Percentiles rank a stretch among this genome's conserved stretches.
These are phyloP conservation scores for Colletotrichum sp. DNA, from an alignment of 2,329 filamentous ascomycete species.

Conservation along the genomic window DNA sequence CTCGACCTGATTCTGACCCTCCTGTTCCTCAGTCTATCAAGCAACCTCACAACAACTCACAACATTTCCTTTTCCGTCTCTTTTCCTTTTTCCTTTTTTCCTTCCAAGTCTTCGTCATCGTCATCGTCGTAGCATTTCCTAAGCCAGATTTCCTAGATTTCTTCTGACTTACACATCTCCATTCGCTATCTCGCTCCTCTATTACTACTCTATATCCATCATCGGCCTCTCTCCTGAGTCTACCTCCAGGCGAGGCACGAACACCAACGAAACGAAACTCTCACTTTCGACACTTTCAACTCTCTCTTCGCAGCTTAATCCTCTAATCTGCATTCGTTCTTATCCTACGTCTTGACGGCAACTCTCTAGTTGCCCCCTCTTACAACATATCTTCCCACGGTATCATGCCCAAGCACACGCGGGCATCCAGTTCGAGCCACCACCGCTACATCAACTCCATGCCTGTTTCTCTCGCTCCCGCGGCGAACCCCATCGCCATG, in stretches of 20 bases:
- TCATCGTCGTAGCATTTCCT: slow-evolving; percentile 13
- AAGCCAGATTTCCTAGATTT: slow-evolving; percentile 13
- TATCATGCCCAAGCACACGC: slow-evolving; percentile 52
- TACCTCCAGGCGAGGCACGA: slow-evolving; percentile 21
- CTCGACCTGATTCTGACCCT: slow-evolving; percentile 14
- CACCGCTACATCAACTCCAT: slow-evolving; percentile 39
- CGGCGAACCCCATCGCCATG: slow-evolving; percentile 42
- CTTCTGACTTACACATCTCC: slow-evolving; percentile 3
- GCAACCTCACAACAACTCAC: slow-evolving; percentile 23
- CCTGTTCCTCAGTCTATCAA: slow-evolving; percentile 21
- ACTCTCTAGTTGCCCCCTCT: slow-evolving; percentile 18
- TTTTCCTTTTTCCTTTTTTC: slow-evolving; percentile 25
- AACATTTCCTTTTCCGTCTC: slow-evolving; percentile 27
- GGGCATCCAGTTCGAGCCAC: slow-evolving; percentile 42
- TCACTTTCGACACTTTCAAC: not conserved
- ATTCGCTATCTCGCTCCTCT: not conserved
- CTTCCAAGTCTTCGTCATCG: slow-evolving; percentile 10
- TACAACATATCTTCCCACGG: slow-evolving; percentile 21
- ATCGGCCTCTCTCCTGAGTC: not conserved
- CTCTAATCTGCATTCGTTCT: slow-evolving; percentile 13
- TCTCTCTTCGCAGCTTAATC: slow-evolving; percentile 11
- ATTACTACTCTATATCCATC: not conserved
- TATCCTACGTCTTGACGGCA: slow-evolving; percentile 20
- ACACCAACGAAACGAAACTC: not conserved
- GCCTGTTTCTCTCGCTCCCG: slow-evolving; percentile 43